These are phyloP conservation scores for Harringtonia lauricola DNA, from an alignment of 2,329 filamentous ascomycete genomes.

Conservation along the genomic window DNA sequence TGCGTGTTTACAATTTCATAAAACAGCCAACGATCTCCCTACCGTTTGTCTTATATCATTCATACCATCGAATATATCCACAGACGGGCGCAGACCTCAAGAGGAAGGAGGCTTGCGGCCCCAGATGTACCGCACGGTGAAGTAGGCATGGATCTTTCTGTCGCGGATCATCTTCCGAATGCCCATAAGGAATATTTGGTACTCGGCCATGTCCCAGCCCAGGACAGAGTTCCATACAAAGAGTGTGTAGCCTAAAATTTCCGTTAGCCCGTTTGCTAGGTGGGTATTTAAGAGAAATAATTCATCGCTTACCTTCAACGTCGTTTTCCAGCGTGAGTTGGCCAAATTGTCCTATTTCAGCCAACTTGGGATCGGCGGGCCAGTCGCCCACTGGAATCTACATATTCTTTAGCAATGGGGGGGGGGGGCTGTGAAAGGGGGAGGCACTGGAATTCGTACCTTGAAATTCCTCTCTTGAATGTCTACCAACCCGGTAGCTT, in stretches of 20 bases:
- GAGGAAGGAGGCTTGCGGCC: neutral
- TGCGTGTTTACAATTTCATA: no score
- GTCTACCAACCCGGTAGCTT: no score
- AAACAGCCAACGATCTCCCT: no score
- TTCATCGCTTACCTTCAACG: neutral
- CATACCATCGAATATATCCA: no score
- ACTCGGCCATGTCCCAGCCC: conserved; percentile 11
- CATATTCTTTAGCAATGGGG: neutral
- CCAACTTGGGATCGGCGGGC: neutral
- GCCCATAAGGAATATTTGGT: neutral
- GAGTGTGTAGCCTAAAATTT: conserved; percentile 4
- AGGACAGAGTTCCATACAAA: conserved; percentile 11
- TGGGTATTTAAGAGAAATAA: no score
- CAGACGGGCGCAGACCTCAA: no score
- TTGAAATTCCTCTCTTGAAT: no score
- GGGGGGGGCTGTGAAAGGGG: no score
- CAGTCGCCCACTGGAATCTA: neutral
- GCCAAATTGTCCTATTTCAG: neutral
- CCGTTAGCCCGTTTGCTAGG: no score
- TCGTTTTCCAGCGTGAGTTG: no score
- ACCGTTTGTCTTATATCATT: no score
- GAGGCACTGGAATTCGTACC: no score
- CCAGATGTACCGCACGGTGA: neutral
- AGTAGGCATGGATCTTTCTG: neutral
- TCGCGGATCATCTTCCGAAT: neutral